Conservation (phyloP, 2,329 filamentous ascomycete species). For the Curvularia sp. region DNA sequence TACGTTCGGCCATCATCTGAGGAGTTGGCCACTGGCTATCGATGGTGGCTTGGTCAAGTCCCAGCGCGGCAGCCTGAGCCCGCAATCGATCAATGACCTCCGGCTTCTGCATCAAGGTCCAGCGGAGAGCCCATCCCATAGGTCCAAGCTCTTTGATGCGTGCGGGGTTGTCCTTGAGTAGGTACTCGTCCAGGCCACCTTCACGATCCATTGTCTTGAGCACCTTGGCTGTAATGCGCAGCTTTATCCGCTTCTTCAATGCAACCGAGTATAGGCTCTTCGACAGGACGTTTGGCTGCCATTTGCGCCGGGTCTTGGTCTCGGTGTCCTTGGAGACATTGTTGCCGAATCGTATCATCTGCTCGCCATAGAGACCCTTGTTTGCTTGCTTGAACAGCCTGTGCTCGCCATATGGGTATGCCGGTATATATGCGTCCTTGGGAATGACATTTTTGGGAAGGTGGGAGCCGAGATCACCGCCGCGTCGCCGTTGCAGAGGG, state of each 20-base stretch:
- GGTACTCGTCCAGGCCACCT: constrained; percentile 89
- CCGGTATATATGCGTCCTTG: constrained; percentile 45
- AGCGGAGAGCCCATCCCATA: constrained; percentile 87
- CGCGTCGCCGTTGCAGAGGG: constrained; percentile 37
- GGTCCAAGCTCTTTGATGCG: constrained; percentile 87
- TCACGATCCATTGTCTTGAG: constrained; percentile 74
- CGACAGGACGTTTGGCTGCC: constrained; percentile 74
- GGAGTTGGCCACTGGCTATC: constrained; percentile 43
- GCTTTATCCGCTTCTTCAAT: constrained; percentile 68
- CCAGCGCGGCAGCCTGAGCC: constrained; percentile 68
- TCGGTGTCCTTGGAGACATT: constrained; percentile 72
- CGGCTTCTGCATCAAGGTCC: constrained; percentile 84
- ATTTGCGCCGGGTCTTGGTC: constrained; percentile 73
- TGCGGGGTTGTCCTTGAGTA: constrained; percentile 78
- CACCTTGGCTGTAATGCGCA: constrained; percentile 73
- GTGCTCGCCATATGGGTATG: constrained; percentile 76
- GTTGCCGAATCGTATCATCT: constrained; percentile 80
- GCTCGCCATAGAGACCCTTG: constrained; percentile 72
- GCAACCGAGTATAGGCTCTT: constrained; percentile 71
- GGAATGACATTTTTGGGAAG: constrained; percentile 46
- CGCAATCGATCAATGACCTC: constrained; percentile 71
- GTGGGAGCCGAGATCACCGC: constrained; percentile 47
- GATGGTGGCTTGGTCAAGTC: constrained; percentile 61
- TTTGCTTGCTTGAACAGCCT: constrained; percentile 81
- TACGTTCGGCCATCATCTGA: constrained; percentile 24